These are phyloP conservation scores for Camelina laxa DNA, from an alignment of 345 rosid species.

Conservation along the genomic window DNA sequence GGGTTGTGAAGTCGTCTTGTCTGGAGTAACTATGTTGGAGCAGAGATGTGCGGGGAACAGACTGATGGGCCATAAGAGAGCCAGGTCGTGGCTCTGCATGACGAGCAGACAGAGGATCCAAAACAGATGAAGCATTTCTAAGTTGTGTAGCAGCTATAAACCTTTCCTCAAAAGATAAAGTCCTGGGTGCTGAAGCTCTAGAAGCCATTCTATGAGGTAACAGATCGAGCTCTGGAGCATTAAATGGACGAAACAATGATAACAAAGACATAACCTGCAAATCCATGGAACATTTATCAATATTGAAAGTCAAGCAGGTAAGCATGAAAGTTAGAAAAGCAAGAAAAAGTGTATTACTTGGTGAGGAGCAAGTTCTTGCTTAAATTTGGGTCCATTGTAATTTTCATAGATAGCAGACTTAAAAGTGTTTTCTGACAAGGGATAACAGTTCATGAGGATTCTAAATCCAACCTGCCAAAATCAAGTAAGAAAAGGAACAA, in stretches of 20 bases:
- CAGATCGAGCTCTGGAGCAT: conserved; percentile 32
- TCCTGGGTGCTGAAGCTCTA: conserved; percentile 33
- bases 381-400: conserved; percentile 52
- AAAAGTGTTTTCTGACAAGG: conserved; percentile 53
- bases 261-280: conserved; percentile 54
- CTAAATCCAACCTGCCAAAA: conserved; percentile 55
- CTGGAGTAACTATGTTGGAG: conserved; percentile 40
- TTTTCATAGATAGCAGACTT: conserved; percentile 51
- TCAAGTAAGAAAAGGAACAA: background rate
- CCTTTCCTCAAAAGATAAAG: conserved; percentile 40
- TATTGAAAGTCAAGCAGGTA: background rate
- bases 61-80: conserved; percentile 22
- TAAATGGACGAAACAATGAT: conserved; percentile 51
- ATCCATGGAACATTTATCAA: background rate
- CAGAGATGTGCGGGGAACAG: conserved; percentile 27
- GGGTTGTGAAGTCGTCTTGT: conserved; percentile 38
- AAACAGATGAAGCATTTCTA: conserved; percentile 41
- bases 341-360: conserved; percentile 46
- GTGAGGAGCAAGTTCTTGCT: conserved; percentile 52
- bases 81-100: conserved; percentile 26
- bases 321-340: conserved; percentile 6
- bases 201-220: conserved; percentile 41
- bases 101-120: conserved; percentile 42
- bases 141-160: conserved; percentile 44
- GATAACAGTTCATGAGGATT: conserved; percentile 53